phyloP scores from a whole-genome alignment of 2,329 filamentous ascomycete species.

The Stemphylium vesicarium region DNA sequence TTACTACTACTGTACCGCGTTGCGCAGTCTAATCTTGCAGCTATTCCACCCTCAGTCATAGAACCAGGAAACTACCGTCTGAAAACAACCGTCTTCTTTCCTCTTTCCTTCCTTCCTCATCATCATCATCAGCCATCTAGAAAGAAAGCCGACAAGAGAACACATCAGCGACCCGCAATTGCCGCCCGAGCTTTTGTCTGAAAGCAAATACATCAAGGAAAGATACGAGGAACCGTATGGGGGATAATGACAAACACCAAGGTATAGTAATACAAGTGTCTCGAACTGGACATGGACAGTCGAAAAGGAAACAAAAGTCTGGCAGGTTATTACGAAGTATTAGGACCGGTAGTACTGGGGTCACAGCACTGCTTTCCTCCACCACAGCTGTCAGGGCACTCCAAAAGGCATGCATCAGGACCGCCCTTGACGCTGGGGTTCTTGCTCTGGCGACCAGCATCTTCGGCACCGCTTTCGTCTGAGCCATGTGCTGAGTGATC shows the following conservation, averaged over 20 bases:
- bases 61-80: no score
- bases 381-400: slow-evolving; percentile 53
- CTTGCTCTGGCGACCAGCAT: slow-evolving; percentile 38
- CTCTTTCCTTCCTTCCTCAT: no score
- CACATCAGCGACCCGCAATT: no score
- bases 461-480: slow-evolving; percentile 41
- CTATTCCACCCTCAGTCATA: no score
- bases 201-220: no score
- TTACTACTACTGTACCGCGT: no score
- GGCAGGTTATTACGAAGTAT: slow-evolving; percentile 16
- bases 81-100: no score
- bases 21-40: no score
- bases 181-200: no score
- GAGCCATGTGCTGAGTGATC: slow-evolving; percentile 48
- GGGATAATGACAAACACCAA: neutral
- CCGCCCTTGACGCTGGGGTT: slow-evolving; percentile 46
- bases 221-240: no score
- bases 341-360: slow-evolving; percentile 39
- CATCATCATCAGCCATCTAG: no score
- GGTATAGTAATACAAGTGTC: neutral
- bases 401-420: slow-evolving; percentile 50
- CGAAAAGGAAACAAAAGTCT: neutral
- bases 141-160: no score
- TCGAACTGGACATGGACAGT: neutral
- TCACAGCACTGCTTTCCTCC: slow-evolving; percentile 52